These are phyloP conservation scores for Silene vulgaris DNA, from an alignment of 179 eudicot species.

Conservation along the genomic window DNA sequence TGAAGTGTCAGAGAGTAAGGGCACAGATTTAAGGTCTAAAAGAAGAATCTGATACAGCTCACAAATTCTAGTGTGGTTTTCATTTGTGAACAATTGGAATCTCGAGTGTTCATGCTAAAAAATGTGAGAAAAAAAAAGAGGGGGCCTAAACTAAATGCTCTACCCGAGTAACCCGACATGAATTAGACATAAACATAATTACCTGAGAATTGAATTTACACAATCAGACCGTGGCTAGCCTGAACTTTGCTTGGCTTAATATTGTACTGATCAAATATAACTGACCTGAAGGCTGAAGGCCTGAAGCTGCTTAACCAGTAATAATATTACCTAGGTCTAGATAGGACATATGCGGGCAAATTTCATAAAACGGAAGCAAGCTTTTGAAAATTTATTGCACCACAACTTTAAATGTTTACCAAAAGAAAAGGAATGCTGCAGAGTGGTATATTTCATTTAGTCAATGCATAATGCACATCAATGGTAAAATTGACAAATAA, in stretches of 20 bases:
- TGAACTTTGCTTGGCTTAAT: too few species aligned
- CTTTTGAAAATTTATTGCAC: not conserved
- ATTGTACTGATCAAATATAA: too few species aligned
- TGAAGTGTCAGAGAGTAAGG: not conserved
- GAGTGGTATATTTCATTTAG: not conserved
- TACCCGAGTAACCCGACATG: not conserved
- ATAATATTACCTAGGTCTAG: not conserved
- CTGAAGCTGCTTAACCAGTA: not conserved
- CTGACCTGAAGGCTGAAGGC: not conserved
- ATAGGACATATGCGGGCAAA: not conserved
- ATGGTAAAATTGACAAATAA: not conserved
- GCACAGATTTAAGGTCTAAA: not conserved
- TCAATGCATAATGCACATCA: conserved; percentile 12
- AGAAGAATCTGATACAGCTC: not conserved
- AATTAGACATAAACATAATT: not conserved
- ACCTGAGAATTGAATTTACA: not conserved
- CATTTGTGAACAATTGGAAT: not conserved
- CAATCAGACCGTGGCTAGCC: not conserved
- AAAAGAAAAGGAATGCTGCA: not conserved
- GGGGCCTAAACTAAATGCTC: not conserved
- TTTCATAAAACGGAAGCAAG: not conserved
- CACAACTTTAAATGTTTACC: conserved; percentile 16
- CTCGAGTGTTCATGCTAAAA: not conserved
- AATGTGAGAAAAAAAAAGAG: not conserved
- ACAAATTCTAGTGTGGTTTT: not conserved